Evolutionary conservation across 2,329 filamentous ascomycete species (phyloP), one percentile per base, ranked within the genome.

Genomic region (Xylariales sp.): DNA sequence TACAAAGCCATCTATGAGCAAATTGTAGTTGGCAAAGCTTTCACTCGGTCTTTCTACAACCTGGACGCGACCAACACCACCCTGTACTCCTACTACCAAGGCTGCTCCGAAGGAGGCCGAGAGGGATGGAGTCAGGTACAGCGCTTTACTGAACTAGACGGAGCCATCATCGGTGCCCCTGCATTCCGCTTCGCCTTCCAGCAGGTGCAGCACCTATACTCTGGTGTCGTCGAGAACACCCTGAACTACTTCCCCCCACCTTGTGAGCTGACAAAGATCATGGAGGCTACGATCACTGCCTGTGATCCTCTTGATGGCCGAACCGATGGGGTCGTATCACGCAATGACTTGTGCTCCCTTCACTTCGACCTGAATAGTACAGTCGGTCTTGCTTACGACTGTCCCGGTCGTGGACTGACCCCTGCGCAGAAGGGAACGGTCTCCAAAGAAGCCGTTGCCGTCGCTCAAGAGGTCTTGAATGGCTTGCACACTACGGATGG

Each of bases 301-400:
- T 79, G 74, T 33, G 75, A 79, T 43, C 59, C 66, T 6, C 61
- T 79, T 8, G 75, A 79, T 40, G 74, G 76, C 6, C 60, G 62
- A 23, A 66, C 61, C 1, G 74, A 79, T 38, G 72, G 73, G n/a
- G 70, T 78, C 11, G 62, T 78, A 29, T 47, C 52, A 10, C 56
- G 56, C 2, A 54, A 56, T 4, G 58, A 63, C 13, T 45, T 59
- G 6, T 60, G 56, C 50, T 52, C 46, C 48, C 54, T 62, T 2
- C 48, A 56, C 20, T 60, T 63, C 46, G 43, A 62, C 38, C 47
- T 62, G 16, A 50, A 49, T 17, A 47, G 44, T 17, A 43, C 57
- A 23, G 48, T 63, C 14, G 59, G 59, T 37, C 43, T 55, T 30
- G 37, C 55, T 0, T 63, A 63, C 46, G 55, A 56, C 39, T 62